Conservation (phyloP, 306 rosid species). For the Malus fusca region DNA sequence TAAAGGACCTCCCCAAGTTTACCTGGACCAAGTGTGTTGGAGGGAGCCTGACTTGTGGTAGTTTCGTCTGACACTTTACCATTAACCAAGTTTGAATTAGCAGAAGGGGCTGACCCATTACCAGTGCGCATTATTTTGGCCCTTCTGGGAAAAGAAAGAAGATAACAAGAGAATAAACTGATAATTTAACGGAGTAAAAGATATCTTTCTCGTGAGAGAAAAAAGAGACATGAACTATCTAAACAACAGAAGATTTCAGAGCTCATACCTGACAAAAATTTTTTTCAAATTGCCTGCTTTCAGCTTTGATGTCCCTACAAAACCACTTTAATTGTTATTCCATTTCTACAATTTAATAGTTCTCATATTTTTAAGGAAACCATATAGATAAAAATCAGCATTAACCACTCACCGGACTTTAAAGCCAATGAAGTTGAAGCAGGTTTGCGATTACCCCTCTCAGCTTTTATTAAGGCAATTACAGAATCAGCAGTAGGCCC, state of each 20-base stretch:
- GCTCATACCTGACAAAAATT: conserved; percentile 65
- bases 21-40: conserved; percentile 53
- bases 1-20: conserved; percentile 12
- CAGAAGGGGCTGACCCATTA: conserved; percentile 28
- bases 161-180: background rate
- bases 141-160: conserved; percentile 41
- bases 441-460: conserved; percentile 76
- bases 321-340: conserved; percentile 10
- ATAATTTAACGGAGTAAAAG: conserved; percentile 11
- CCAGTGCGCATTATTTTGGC: conserved; percentile 61
- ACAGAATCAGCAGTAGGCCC: conserved; percentile 84
- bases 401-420: conserved; percentile 56
- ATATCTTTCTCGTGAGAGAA: background rate
- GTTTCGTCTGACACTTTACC: conserved; percentile 42
- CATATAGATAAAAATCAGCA: conserved; percentile 2
- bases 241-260: conserved; percentile 4
- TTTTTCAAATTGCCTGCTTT: conserved; percentile 58
- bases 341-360: background rate
- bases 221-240: background rate
- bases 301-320: conserved; percentile 63
- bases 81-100: conserved; percentile 33
- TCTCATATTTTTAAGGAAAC: background rate
- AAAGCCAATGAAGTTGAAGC: conserved; percentile 46
- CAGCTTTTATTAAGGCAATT: conserved; percentile 80
- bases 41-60: conserved; percentile 33